Conservation (phyloP, 2,329 filamentous ascomycete species). For the Dothiorella sarmentorum region DNA sequence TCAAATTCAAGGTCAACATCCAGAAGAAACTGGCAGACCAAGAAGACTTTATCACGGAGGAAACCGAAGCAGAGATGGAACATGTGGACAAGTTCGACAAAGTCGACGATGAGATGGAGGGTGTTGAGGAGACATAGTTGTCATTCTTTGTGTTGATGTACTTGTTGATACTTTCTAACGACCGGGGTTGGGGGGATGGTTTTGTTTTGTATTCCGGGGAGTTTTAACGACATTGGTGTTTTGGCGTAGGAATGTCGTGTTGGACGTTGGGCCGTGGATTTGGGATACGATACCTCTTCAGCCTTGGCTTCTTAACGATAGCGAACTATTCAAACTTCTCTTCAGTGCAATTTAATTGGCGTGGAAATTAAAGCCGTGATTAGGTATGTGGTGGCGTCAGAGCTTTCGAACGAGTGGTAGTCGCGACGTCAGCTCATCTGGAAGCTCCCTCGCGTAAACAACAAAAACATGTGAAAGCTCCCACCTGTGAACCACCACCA, state of each 20-base stretch:
- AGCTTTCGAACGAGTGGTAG: too few relatives aligned
- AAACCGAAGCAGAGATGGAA: conserved; percentile 31
- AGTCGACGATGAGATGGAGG: conserved; percentile 30
- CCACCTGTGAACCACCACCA: background rate
- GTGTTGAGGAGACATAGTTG: conserved; percentile 5
- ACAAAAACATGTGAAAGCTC: conserved; percentile 15
- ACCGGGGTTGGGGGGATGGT: background rate
- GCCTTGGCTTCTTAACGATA: conserved; percentile 3
- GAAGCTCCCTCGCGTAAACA: background rate
- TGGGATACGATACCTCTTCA: conserved; percentile 15
- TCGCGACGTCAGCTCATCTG: background rate
- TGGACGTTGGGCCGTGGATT: background rate
- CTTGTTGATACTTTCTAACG: background rate
- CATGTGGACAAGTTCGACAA: too few relatives aligned
- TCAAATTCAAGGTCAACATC: conserved; percentile 97
- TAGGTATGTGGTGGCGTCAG: background rate
- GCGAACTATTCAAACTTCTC: background rate
- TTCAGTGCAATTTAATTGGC: background rate
- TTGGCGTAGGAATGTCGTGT: background rate
- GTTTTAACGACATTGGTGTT: background rate
- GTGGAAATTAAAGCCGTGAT: background rate
- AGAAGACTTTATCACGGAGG: conserved; percentile 84
- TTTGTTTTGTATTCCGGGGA: too few relatives aligned
- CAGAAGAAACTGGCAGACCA: conserved; percentile 92
- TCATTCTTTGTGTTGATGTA: background rate